Evolutionary conservation across 768 basidiomycete genomes (phyloP).

Genomic region (Lactarius psammicola): DNA sequence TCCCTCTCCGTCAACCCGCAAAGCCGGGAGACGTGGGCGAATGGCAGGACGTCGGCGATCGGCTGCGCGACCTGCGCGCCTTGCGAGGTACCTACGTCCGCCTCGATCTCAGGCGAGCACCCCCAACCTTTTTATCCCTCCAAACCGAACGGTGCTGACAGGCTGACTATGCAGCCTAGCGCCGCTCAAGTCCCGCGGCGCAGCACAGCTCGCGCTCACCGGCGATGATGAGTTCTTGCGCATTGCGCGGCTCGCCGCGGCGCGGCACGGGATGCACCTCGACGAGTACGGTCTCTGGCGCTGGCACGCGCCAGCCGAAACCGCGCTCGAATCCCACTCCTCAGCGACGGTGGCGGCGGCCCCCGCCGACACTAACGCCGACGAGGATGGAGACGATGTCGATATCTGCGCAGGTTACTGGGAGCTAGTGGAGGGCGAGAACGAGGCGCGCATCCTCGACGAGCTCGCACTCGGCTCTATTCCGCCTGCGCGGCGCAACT

Average conservation of each 20-base stretch:
- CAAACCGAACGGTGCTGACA: no score
- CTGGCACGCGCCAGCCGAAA: slow-evolving; percentile 39
- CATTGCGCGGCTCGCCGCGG: slow-evolving; percentile 44
- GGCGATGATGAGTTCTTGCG: slow-evolving; percentile 53
- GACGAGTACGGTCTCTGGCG: slow-evolving; percentile 67
- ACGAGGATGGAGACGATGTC: neutral
- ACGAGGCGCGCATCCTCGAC: slow-evolving; percentile 25
- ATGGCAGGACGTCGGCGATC: slow-evolving; percentile 35
- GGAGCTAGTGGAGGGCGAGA: slow-evolving; percentile 27
- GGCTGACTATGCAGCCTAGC: slow-evolving; percentile 38
- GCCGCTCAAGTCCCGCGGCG: slow-evolving; percentile 49
- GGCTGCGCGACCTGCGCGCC: slow-evolving; percentile 32
- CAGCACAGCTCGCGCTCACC: slow-evolving; percentile 53
- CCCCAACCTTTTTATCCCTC: neutral
- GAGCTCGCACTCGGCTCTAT: slow-evolving; percentile 24
- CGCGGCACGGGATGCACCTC: slow-evolving; percentile 46
- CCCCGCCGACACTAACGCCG: no score
- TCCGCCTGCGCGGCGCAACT: slow-evolving; percentile 25
- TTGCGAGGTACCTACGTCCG: slow-evolving; percentile 31
- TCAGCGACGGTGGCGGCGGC: no score
- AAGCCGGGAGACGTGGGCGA: slow-evolving; percentile 17
- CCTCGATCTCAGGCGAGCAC: slow-evolving; percentile 34
- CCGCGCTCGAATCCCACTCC: slow-evolving; percentile 1
- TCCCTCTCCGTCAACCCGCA: slow-evolving; percentile 37
- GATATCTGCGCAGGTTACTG: slow-evolving; percentile 12